Base-by-base conservation (phyloP, 345 rosid species). In the Nasturtium officinale region DNA sequence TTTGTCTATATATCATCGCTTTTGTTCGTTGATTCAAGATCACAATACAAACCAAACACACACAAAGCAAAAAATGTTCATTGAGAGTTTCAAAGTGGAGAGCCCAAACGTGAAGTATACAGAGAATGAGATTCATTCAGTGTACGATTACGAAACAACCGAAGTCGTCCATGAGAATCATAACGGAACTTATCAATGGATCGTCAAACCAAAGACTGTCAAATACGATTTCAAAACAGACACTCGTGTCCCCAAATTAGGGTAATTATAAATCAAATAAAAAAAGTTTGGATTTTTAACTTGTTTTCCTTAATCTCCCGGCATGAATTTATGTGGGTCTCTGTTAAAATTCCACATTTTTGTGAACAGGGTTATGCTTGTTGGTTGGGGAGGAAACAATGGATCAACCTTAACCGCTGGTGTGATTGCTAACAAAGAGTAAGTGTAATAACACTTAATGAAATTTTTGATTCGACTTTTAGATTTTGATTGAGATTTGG, bases 351-450 rank as follows among this genome's bases (percentile, higher is more conserved):
- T 7, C 6, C 16, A 28, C 48, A 32, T 45, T 74, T 55, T 10
- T 28, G 6, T 42, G 60, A 21, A 52, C 48, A 92, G 99, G 85
- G 96, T 96, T 67, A 84, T 96, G 98, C 97, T 96, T 67, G 99
- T 90, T 43, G 99, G 99, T 6, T 96, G 98, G 99, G 99, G 97
- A 15, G 98, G 98, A 48, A 92, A 96, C 89, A 96, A 96, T 43
- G 99, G 98, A 13, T 85, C 90, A 7, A 90, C 99, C 4, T 83
- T 92, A 29, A 96, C 97, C 3, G 98, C 89, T 46, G 98, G 86
- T 64, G 90, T 96, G 21, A 87, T 92, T 28, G 96, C 98, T 7
- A 96, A 92, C 89, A 69, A 83, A 79, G 96, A 90, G 99, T 92
- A 82, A 88, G 97, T 80, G 53, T 25, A 1, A 33, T 16, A 32